Evolutionary conservation across 1,284 basidiomycete species (phyloP).

Genomic region (Pulveroboletus sp.): DNA sequence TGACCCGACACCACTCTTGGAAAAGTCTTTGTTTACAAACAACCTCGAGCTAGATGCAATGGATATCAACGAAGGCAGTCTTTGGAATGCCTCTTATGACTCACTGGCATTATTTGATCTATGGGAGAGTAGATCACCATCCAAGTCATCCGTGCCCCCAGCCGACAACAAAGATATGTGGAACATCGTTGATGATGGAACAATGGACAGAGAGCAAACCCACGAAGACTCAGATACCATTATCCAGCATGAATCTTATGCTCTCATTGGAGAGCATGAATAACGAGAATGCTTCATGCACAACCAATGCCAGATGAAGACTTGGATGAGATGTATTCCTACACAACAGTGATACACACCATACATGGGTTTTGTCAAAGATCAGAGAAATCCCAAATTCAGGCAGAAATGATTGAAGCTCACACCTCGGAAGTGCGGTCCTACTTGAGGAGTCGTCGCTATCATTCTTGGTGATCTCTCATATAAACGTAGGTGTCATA

Average conservation of each 20-base stretch:
- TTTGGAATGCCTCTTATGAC: slow-evolving; percentile 49
- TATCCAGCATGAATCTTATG: slow-evolving; percentile 24
- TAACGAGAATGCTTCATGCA: slow-evolving; percentile 16
- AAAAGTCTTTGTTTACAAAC: slow-evolving; percentile 19
- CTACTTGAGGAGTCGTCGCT: no score
- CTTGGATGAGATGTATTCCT: slow-evolving; percentile 57
- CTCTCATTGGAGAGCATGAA: slow-evolving; percentile 32
- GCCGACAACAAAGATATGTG: slow-evolving; percentile 68
- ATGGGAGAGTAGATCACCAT: slow-evolving; percentile 2
- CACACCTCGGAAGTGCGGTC: no score
- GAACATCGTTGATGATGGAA: slow-evolving; percentile 58
- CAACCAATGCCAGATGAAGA: slow-evolving; percentile 43
- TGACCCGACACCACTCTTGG: slow-evolving; percentile 9
- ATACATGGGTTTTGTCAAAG: no score
- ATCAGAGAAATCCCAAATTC: no score
- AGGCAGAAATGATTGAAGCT: no score
- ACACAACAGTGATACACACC: slow-evolving; percentile 8
- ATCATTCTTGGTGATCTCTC: no score
- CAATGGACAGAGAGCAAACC: slow-evolving; percentile 10
- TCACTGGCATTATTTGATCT: slow-evolving; percentile 14
- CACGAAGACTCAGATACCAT: slow-evolving; percentile 16
- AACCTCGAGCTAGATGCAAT: slow-evolving; percentile 19
- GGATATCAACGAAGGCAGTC: slow-evolving; percentile 52
- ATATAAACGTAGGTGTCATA: no score
- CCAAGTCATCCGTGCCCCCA: slow-evolving; percentile 2